These are phyloP conservation scores for Solanum commersonii DNA, from an alignment of 257 asterid genomes.

Conservation along the genomic window DNA sequence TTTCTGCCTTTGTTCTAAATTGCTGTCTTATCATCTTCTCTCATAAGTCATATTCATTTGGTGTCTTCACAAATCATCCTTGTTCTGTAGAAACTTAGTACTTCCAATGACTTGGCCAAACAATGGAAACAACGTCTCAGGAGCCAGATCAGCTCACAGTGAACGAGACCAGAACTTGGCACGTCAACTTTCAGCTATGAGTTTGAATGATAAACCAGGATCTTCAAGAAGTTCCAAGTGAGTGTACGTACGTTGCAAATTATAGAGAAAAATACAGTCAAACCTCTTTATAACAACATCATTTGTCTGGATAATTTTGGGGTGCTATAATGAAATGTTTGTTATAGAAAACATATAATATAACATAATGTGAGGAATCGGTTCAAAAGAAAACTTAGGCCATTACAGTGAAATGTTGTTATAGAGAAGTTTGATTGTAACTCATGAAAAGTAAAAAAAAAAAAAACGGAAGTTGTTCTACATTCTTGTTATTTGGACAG, in stretches of 20 bases:
- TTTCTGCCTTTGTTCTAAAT: neutral
- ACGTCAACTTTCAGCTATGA: neutral
- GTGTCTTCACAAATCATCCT: neutral
- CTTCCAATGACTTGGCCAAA: slow-evolving; percentile 13
- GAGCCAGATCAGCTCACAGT: neutral
- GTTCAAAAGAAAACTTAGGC: neutral
- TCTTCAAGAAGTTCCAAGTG: neutral
- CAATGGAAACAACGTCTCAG: neutral
- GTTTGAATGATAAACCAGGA: neutral
- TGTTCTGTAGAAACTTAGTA: slow-evolving; percentile 7
- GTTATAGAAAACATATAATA: too few relatives aligned
- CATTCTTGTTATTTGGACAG: neutral
- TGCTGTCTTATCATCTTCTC: neutral
- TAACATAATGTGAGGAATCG: neutral
- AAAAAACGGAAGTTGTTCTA: neutral
- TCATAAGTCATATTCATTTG: neutral
- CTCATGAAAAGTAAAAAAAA: neutral
- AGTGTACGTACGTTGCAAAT: neutral
- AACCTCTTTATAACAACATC: too few relatives aligned
- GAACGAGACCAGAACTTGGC: neutral
- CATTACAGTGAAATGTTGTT: too few relatives aligned
- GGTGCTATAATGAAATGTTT: too few relatives aligned
- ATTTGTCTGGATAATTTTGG: neutral
- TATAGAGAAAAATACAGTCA: too few relatives aligned
- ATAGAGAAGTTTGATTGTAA: too few relatives aligned